Conservation (phyloP, 2,329 filamentous ascomycete genomes). For the Phyllosticta paracitricarpa region DNA sequence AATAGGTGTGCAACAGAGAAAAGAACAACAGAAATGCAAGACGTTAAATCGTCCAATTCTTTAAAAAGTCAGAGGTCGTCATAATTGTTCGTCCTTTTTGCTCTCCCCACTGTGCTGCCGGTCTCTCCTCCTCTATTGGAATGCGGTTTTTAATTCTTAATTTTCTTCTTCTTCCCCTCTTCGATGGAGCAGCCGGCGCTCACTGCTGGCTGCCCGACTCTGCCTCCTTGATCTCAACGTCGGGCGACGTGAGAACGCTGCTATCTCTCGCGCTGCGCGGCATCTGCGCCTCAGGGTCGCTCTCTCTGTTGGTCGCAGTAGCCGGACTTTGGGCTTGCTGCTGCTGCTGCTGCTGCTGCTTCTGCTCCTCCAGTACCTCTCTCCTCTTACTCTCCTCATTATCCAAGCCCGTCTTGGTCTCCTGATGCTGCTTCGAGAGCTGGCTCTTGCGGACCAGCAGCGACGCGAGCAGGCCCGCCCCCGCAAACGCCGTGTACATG, state of each 20-base stretch:
- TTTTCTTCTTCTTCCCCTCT: too few species aligned
- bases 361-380: background rate
- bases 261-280: background rate
- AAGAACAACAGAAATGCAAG: too few species aligned
- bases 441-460: constrained; percentile 33
- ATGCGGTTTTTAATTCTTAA: too few species aligned
- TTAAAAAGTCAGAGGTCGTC: too few species aligned
- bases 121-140: too few species aligned
- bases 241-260: background rate
- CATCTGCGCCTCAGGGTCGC: background rate
- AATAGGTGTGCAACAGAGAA: too few species aligned
- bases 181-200: too few species aligned
- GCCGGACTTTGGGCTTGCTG: background rate
- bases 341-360: background rate
- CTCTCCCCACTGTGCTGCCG: too few species aligned
- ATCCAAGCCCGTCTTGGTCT: constrained; percentile 41
- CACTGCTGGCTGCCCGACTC: background rate
- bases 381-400: constrained; percentile 24
- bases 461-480: constrained; percentile 27
- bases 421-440: constrained; percentile 34
- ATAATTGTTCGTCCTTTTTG: too few species aligned
- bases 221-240: background rate
- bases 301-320: background rate
- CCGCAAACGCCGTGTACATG: constrained; percentile 35
- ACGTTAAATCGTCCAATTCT: too few species aligned